These are phyloP conservation scores for Trypethelium eluteriae DNA, from an alignment of 495 filamentous ascomycete species.

Conservation along the genomic window DNA sequence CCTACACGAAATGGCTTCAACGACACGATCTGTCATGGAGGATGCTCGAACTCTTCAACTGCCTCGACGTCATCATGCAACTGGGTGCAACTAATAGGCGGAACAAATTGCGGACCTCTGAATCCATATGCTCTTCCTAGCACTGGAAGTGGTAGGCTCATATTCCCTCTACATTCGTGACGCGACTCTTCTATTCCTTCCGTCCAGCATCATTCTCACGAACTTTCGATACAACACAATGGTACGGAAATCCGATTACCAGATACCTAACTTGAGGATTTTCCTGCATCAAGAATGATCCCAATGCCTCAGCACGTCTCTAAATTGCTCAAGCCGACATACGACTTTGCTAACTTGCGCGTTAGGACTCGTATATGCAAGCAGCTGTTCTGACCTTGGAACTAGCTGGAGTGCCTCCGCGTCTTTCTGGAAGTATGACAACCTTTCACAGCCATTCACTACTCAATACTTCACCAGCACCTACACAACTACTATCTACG, in stretches of 20 bases:
- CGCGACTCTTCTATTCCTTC: neutral
- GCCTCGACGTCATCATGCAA: slow-evolving; percentile 3
- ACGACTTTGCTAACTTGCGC: neutral
- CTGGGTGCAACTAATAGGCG: neutral
- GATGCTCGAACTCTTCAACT: neutral
- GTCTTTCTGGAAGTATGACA: neutral
- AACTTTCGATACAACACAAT: too few relatives aligned
- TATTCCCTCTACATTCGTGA: neutral
- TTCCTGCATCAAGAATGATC: too few relatives aligned
- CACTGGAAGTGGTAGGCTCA: slow-evolving; percentile 4
- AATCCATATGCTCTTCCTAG: slow-evolving; percentile 3
- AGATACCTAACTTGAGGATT: too few relatives aligned
- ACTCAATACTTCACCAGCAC: neutral
- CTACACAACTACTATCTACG: neutral
- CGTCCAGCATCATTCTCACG: too few relatives aligned
- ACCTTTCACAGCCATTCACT: slow-evolving; percentile 1
- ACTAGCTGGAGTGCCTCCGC: slow-evolving; percentile 4
- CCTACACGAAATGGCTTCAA: neutral
- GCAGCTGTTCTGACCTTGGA: slow-evolving; percentile 7
- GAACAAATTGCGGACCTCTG: neutral
- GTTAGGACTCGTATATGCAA: neutral
- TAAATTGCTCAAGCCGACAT: too few relatives aligned
- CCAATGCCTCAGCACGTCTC: too few relatives aligned
- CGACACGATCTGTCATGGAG: neutral
- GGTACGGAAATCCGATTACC: too few relatives aligned